Evolutionary conservation across 306 rosid genomes (phyloP).

Genomic region (Vicia villosa): DNA sequence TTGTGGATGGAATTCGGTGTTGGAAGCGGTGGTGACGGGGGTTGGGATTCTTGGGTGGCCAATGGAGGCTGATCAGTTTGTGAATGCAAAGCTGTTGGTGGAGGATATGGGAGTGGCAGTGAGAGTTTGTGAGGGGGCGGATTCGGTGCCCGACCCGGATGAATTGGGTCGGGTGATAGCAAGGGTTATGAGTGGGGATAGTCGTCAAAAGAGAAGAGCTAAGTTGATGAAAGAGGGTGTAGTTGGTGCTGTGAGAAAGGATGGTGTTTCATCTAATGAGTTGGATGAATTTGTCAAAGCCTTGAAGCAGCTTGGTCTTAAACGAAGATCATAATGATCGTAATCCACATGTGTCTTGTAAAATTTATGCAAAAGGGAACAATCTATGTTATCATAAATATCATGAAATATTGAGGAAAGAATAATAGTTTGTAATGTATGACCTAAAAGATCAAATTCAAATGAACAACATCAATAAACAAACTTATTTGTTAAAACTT

Average conservation of each 20-base stretch:
- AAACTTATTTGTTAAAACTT: too few relatives aligned
- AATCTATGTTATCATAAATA: too few relatives aligned
- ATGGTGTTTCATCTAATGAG: conserved; percentile 51
- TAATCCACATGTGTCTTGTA: background rate
- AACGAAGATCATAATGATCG: background rate
- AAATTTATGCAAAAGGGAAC: too few relatives aligned
- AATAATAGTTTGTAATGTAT: too few relatives aligned
- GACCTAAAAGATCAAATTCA: too few relatives aligned
- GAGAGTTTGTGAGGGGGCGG: conserved; percentile 51
- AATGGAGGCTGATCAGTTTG: conserved; percentile 78
- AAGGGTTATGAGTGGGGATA: conserved; percentile 30
- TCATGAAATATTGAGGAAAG: too few relatives aligned
- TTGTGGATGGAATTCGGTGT: conserved; percentile 53
- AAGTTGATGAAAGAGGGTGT: conserved; percentile 47
- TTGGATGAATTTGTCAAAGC: conserved; percentile 46
- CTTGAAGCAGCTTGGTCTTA: conserved; percentile 30
- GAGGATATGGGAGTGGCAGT: conserved; percentile 56
- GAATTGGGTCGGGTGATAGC: conserved; percentile 43
- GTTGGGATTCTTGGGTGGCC: conserved; percentile 72
- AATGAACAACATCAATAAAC: too few relatives aligned
- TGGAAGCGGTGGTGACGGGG: conserved; percentile 55
- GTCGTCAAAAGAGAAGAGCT: conserved; percentile 31
- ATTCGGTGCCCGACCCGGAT: conserved; percentile 53
- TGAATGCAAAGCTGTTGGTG: conserved; percentile 58
- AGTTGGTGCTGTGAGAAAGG: conserved; percentile 29